Evolutionary conservation across 768 basidiomycete genomes (phyloP), one percentile per base, ranked within the genome.

Genomic region (Termitomyces sp.): DNA sequence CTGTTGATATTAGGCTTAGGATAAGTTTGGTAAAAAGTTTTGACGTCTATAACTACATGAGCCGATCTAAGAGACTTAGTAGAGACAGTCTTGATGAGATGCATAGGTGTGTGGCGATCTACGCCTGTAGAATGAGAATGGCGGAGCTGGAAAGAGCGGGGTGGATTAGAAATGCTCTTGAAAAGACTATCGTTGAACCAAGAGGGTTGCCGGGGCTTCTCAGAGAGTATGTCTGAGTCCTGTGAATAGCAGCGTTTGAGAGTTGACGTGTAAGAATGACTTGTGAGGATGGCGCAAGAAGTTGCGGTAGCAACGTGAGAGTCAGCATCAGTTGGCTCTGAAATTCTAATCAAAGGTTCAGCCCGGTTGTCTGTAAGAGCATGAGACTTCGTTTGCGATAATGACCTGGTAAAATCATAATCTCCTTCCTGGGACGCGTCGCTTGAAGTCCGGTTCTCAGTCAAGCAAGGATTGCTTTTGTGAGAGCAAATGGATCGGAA

Each of bases 1-100:
- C 50, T 59, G 47, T 51, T 49, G 36, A 7, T 36, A 32, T 31
- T 49, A n/a, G 57, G 25, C 45, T 61, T 56, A 20, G 49, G 32
- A 56, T 47, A 50, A 37, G 59, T 40, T 14, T 67, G 56, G 40
- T 62, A 46, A 25, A 66, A 52, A 34, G 56, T 36, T 37, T 62
- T 63, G 7, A 69, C 54, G 48, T 65, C 68, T 34, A 67, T 62
- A 10, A 69, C 51, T 20, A 67, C 65, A 47, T 48, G 66, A 7
- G 60, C 46, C 4, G 65, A 64, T 36, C 63, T 60, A 49, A 66
- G 61, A n/a, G 68, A 65, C 57, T 67, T 64, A 20, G 61, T 66
- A n/a, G 68, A 66, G 43, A 65, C 46, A 15, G 64, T 63, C 62
- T 62, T 65, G 12, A 65, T 42, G 46, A 60, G 56, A 47, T 61